Evolutionary conservation across 148 eudicot genomes (phyloP).

Genomic region (Amaranthus cruentus): DNA sequence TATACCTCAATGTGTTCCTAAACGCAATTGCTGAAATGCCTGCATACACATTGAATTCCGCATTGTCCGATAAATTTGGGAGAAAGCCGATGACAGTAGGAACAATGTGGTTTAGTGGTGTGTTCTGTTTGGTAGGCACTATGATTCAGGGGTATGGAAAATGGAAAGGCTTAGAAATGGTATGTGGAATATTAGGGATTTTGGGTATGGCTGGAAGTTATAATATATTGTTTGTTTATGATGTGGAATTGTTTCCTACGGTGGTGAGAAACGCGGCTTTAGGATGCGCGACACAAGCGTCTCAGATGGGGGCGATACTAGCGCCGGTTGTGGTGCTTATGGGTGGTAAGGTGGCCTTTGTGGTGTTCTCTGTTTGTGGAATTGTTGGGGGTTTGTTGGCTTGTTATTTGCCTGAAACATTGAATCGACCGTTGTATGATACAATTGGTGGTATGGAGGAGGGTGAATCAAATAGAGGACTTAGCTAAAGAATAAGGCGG

Average conservation of each 20-base stretch:
- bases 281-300: slow-evolving; percentile 82
- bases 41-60: slow-evolving; percentile 57
- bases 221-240: slow-evolving; percentile 70
- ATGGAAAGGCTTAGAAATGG: slow-evolving; percentile 59
- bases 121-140: slow-evolving; percentile 57
- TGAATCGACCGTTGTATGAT: slow-evolving; percentile 74
- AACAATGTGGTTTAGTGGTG: slow-evolving; percentile 77
- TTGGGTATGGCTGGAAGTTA: slow-evolving; percentile 89
- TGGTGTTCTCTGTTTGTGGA: slow-evolving; percentile 65
- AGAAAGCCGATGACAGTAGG: slow-evolving; percentile 73
- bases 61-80: slow-evolving; percentile 56
- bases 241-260: slow-evolving; percentile 82
- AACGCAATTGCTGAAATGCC: slow-evolving; percentile 88
- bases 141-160: slow-evolving; percentile 33
- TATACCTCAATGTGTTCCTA: slow-evolving; percentile 59
- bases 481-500: too few relatives aligned
- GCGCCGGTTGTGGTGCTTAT: slow-evolving; percentile 80
- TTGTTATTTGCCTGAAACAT: slow-evolving; percentile 71
- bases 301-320: slow-evolving; percentile 78
- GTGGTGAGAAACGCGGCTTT: slow-evolving; percentile 86
- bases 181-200: slow-evolving; percentile 70
- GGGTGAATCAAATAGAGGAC: slow-evolving; percentile 36
- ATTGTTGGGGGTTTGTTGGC: slow-evolving; percentile 56
- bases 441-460: slow-evolving; percentile 75
- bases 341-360: slow-evolving; percentile 53